Base-by-base conservation (phyloP, 306 rosid genomes). In the Acacia crassicarpa region DNA sequence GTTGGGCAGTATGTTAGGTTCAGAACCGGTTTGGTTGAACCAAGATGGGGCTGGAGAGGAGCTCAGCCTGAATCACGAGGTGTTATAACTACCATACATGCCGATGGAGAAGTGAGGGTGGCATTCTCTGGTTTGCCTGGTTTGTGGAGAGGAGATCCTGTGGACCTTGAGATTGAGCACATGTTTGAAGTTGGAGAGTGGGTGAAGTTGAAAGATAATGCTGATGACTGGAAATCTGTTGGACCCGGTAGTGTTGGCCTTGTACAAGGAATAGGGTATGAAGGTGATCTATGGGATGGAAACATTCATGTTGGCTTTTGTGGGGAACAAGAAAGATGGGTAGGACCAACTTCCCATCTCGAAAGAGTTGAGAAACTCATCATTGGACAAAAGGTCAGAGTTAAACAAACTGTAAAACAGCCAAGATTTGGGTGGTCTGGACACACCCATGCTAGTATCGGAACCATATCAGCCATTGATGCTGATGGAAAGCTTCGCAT, bases 1-100 rank as follows among this genome's bases (percentile, higher is more conserved):
- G 90, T 95, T 8, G 99, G 99, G 84, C 99, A 95, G 80, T 92
- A 85, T 86, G 98, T 95, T 75, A 88, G 89, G 82, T 93, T 95
- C 71, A 93, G 98, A 67, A 70, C 78, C 79, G 99, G 99, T 83
- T 78, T 95, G 56, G 85, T 56, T 70, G 98, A 95, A 89, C 99
- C 99, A 40, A 92, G 97, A 83, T 92, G 97, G 94, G 99, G 99
- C 23, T 93, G 99, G 99, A 91, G 98, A 84, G 97, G 97, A 68
- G 91, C 97, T 73, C 93, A 74, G 59, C 91, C 90, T 77, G 89
- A 91, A 83, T 92, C 94, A 38, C 90, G 86, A 54, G 99, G 99
- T 45, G 81, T 93, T 78, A 86, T 95, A 85, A 92, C 97, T 74
- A 89, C 89, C 51, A 92, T 93, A 84, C 98, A 95, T 82, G 93